phyloP scores from a whole-genome alignment of 2,329 filamentous ascomycete genomes.

The Stagonosporopsis vannaccii region DNA sequence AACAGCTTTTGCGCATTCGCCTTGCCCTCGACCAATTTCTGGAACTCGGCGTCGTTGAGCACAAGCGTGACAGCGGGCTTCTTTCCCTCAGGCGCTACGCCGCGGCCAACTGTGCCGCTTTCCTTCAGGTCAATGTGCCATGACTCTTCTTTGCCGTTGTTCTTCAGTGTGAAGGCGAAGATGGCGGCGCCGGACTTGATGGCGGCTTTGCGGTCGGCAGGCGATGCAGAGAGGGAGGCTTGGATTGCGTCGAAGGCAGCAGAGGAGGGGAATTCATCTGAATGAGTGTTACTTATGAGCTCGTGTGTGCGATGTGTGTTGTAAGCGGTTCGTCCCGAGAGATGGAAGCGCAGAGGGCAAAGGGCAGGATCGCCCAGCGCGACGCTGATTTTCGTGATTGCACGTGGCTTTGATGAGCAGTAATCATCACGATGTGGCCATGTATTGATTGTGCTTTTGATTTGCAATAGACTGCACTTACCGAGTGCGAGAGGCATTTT shows the following conservation, averaged over 20 bases:
- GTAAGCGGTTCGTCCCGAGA: background rate
- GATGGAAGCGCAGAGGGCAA: background rate
- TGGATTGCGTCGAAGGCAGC: conserved; percentile 90
- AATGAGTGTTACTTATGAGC: background rate
- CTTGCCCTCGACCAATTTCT: conserved; percentile 81
- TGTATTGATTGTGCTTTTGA: background rate
- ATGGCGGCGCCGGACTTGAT: conserved; percentile 87
- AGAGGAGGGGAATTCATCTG: conserved; percentile 81
- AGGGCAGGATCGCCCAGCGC: background rate
- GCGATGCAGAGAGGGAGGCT: conserved; percentile 70
- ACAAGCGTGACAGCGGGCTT: conserved; percentile 90
- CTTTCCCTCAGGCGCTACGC: conserved; percentile 69
- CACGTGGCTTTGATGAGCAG: background rate
- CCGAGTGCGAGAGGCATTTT: conserved; percentile 45
- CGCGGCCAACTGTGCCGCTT: conserved; percentile 81
- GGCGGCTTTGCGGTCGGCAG: conserved; percentile 81
- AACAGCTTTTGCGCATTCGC: conserved; percentile 94
- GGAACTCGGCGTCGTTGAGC: conserved; percentile 87
- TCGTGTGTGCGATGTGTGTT: background rate
- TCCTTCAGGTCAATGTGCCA: conserved; percentile 98
- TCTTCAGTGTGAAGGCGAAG: conserved; percentile 93
- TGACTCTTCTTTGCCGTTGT: conserved; percentile 79
- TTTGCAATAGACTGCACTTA: conserved; percentile 15
- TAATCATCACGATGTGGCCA: background rate
- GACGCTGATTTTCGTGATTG: background rate